These are phyloP conservation scores for Paramecium primaurelia DNA, from an alignment of 73 alveolate species.

Conservation along the genomic window DNA sequence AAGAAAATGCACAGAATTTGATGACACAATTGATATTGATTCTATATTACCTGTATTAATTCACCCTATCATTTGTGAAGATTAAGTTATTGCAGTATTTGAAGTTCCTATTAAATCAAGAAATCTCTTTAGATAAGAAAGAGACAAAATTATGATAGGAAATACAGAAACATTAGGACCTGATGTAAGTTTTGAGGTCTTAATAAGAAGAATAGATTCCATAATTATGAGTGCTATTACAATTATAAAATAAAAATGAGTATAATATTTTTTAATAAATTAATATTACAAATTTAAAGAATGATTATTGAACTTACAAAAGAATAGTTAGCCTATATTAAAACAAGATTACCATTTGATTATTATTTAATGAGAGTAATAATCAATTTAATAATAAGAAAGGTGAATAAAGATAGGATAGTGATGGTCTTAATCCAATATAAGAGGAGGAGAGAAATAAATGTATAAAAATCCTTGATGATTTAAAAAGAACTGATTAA, in stretches of 20 bases:
- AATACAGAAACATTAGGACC: background rate
- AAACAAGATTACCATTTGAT: background rate
- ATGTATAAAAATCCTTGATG: background rate
- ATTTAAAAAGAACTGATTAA: background rate
- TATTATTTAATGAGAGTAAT: background rate
- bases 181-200: background rate
- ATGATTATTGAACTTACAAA: background rate
- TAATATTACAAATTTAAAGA: background rate
- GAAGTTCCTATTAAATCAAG: background rate
- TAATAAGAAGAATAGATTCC: background rate
- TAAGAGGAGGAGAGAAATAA: background rate
- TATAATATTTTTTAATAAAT: background rate
- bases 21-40: slow-evolving; percentile 19
- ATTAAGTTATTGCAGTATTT: background rate
- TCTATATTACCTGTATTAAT: background rate
- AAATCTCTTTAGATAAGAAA: background rate
- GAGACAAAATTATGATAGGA: background rate
- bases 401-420: background rate
- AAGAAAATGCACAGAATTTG: background rate
- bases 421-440: background rate
- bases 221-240: background rate
- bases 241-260: background rate
- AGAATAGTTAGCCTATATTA: background rate
- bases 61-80: background rate
- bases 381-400: background rate